Evolutionary conservation across 2,329 filamentous ascomycete genomes (phyloP), one percentile per base, ranked within the genome.

Genomic region (Rachicladosporium sp.): DNA sequence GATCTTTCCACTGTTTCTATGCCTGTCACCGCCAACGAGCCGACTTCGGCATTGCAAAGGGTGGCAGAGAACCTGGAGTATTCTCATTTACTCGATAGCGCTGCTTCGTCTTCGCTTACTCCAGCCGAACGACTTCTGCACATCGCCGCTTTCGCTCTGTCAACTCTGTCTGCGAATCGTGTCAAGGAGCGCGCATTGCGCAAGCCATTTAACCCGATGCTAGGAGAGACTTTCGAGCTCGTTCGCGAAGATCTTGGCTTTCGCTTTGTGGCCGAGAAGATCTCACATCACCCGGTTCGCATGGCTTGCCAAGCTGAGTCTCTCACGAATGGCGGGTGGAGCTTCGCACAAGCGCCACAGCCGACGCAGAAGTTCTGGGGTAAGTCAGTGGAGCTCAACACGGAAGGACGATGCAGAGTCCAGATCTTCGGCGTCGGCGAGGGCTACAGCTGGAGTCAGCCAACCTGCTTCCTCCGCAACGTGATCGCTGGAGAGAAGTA

Each of bases 401-500:
- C 87, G 0, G 89, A 95, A 40, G 91, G 91, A 2, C 82, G 85
- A 19, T 79, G 86, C 3, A 76, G 88, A 36, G 70, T 95, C 31
- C 76, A 79, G 31, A 66, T 98, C 21, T 79, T 91, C 56, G 71
- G 73, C 6, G 41, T 47, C 2, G 74, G 68, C 1, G 82, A 85
- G 40, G 45, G 41, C 27, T 98, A 89, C 65, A 88, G 80, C 50
- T 98, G 87, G 86, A 81, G 74, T 34, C 72, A 85, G 11, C 86
- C 89, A 1, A 94, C 86, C 4, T 85, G 83, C 48, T 96, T 95
- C 63, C 65, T 98, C 40, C 78, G 91, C 35, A 98, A 98, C 58
- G 86, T 98, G 38, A 93, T 98, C 40, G 89, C 93, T 52, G 91
- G 91, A 31, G 91, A 98, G 62, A 98, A 96, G 63, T 98, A 98